Percentiles rank a stretch among this genome's conserved stretches.
Conservation (phyloP, 129 eudicot genomes). For the Rutidosis leptorrhynchoides region DNA sequence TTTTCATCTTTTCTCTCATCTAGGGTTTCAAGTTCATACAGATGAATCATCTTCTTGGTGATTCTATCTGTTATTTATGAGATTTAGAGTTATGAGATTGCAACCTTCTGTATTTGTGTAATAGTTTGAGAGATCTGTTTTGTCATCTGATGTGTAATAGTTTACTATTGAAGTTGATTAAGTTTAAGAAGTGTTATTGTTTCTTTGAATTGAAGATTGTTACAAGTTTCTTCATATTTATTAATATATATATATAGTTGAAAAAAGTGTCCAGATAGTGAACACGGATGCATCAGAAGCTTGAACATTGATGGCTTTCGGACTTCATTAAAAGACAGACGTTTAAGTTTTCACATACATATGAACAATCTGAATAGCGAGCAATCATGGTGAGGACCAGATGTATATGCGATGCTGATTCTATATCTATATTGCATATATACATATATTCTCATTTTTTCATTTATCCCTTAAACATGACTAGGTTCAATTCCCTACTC, state of each 20-base stretch:
- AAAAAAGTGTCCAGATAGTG: not conserved
- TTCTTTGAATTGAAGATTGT: no score
- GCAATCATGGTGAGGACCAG: constrained; percentile 8
- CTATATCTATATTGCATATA: not conserved
- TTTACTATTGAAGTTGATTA: no score
- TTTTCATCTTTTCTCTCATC: no score
- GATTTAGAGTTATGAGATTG: no score
- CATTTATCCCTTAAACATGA: constrained; percentile 1
- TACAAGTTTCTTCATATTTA: no score
- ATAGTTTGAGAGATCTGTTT: no score
- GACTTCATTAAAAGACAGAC: constrained; percentile 1
- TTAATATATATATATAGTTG: constrained; percentile 7
- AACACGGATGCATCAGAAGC: constrained; percentile 14
- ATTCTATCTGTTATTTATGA: no score
- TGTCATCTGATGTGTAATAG: no score
- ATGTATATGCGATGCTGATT: not conserved
- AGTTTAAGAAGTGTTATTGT: no score
- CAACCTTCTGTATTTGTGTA: no score
- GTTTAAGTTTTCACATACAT: not conserved
- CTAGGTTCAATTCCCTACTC: constrained; percentile 10
- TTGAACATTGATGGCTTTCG: constrained; percentile 15
- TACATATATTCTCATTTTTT: constrained; percentile 16
- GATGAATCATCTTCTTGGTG: no score
- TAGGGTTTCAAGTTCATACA: no score
- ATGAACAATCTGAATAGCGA: constrained; percentile 1